Evolutionary conservation across 2,329 filamentous ascomycete species (phyloP), one percentile per base, ranked within the genome.

Genomic region (Curvularia sp.): DNA sequence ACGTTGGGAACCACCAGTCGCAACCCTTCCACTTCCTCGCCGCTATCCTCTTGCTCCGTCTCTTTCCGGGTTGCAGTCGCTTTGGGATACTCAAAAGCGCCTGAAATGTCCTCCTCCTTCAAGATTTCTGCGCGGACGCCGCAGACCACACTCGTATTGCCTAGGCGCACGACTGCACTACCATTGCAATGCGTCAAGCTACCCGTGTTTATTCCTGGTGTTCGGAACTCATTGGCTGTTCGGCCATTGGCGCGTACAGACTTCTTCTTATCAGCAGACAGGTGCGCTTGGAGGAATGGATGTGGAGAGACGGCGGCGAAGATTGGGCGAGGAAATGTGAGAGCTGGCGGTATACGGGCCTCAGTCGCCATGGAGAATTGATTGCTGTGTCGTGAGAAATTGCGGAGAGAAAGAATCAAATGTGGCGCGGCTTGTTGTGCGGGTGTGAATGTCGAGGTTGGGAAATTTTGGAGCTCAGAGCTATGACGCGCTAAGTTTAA

Each of bases 111-210:
- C 49, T 85, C 84, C 2, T 90, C 88, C 47, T 88, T 83, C 25
- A 99, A 82, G 6, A 96, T 88, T 79, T 99, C 95, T 51, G 85
- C 93, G 43, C 94, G 87, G 19, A 99, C 87, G 56, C 94, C 95
- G 74, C 93, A 97, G 36, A 99, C 93, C n/a, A 93, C 92, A 1
- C 92, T 93, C 1, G 94, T 98, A 76, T 96, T 92, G 46, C 95
- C 95, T 50, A 91, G 82, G 34, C 95, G 87, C 49, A 98, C 90
- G 0, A 98, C 89, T 0, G 94, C 90, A 69, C 92, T 96, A 50
- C 95, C 95, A 74, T 96, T 89, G 55, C 92, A 90, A 76, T 99
- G 93, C 0, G 92, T 91, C 49, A 99, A 82, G 21, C 92, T 95
- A 25, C 91, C 90, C 0, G 87, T 87, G 77, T 97, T 95, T 68